Base-by-base conservation (phyloP, 208 protist genomes). In the Trypanosoma conorhini region DNA sequence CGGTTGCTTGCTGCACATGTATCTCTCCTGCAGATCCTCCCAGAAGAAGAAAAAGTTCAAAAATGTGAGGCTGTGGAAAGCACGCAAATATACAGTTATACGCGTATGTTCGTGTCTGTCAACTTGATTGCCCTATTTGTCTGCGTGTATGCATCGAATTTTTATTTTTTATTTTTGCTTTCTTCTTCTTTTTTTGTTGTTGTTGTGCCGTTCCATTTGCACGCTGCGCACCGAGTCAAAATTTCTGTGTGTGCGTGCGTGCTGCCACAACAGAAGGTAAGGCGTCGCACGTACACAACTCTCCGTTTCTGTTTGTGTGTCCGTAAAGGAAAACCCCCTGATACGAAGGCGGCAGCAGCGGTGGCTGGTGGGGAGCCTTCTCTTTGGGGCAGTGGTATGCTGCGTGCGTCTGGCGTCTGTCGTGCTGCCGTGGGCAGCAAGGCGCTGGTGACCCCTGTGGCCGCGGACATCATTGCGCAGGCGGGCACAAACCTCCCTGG, bases 401-500 rank as follows among this genome's bases (percentile, higher is more conserved):
- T 73, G 68, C 44, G 35, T 19, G 22, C 30, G 4, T 46, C 22
- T 62, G 5, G 22, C 15, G 42, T 60, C 31, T 62, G 30, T 38
- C 70, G 57, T 28, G 78, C 80, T 73, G 90, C 87, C 42, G 75
- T 81, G 13, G 13, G 63, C 24, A 80, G 81, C 76, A 94, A 88
- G 56, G 78, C 85, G 10, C 72, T 90, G n/a, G 80, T 87, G 1
- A 58, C 77, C 10, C 77, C 59, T 69, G 74, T 89, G 13, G 52
- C 75, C 7, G 52, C 79, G 7, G 66, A 72, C 40, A 62, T 94
- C 24, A 83, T 94, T 62, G 80, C 72, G 30, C 76, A 81, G 26
- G 89, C 89, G n/a, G 85, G 87, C 35, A 93, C 89, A 13, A 80
- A 87, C 61, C 72, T 95, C 8, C 82, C 89, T 1, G 83, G 87